Evolutionary conservation across 129 eudicot genomes (phyloP).

Genomic region (Helianthus tuberosus): DNA sequence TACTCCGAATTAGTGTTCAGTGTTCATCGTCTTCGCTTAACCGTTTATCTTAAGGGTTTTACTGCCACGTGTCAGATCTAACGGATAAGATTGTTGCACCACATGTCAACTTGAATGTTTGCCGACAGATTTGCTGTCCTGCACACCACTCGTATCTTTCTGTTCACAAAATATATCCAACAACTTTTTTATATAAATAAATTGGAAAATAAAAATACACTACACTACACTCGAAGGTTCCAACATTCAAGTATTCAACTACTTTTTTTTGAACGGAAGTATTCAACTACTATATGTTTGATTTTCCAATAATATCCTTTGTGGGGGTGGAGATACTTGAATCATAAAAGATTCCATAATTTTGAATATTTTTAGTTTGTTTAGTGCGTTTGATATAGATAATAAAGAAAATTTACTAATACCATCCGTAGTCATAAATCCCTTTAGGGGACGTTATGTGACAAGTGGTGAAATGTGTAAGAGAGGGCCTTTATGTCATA

Average conservation of each 20-base stretch:
- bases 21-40: not conserved
- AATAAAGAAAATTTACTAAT: too few relatives aligned
- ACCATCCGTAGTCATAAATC: too few relatives aligned
- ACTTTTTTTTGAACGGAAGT: too few relatives aligned
- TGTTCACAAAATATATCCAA: conserved; percentile 32
- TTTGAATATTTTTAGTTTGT: too few relatives aligned
- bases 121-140: not conserved
- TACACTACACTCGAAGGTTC: conserved; percentile 21
- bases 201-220: not conserved
- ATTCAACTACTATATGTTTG: not conserved
- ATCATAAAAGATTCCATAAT: too few relatives aligned
- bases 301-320: conserved; percentile 8
- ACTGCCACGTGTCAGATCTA: not conserved
- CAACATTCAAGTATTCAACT: not conserved
- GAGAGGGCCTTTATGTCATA: too few relatives aligned
- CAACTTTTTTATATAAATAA: not conserved
- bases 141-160: conserved; percentile 16
- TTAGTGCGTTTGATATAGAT: not conserved
- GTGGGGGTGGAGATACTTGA: not conserved
- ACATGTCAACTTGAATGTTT: not conserved
- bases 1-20: not conserved
- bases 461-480: too few relatives aligned
- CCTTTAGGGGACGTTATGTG: too few relatives aligned
- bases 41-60: conserved; percentile 1
- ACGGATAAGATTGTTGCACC: conserved; percentile 17